These are phyloP conservation scores for Scheffersomyces titani DNA, from an alignment of 1,139 yeast species.

Conservation along the genomic window DNA sequence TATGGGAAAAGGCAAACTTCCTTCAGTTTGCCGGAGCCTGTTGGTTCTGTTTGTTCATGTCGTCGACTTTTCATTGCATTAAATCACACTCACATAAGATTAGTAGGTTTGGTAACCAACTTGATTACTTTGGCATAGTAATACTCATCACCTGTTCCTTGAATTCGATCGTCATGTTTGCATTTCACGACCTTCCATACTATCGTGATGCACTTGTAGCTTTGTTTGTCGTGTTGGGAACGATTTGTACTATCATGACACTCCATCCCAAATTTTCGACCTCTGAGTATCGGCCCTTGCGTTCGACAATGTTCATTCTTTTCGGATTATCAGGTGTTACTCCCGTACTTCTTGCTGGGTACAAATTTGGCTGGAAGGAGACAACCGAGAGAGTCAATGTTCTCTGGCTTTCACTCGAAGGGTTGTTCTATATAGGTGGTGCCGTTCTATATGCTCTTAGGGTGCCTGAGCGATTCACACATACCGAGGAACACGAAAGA, in stretches of 20 bases:
- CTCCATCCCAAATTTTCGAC: slow-evolving; percentile 66
- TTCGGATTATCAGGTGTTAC: slow-evolving; percentile 81
- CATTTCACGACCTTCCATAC: slow-evolving; percentile 53
- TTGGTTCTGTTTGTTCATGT: slow-evolving; percentile 64
- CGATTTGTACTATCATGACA: slow-evolving; percentile 64
- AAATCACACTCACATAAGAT: slow-evolving; percentile 72
- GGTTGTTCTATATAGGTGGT: slow-evolving; percentile 71
- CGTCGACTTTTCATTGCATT: slow-evolving; percentile 75
- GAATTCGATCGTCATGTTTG: slow-evolving; percentile 68
- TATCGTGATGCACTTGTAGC: slow-evolving; percentile 45
- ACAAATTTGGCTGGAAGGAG: slow-evolving; percentile 33
- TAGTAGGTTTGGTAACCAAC: slow-evolving; percentile 68
- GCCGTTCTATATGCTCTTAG: slow-evolving; percentile 78
- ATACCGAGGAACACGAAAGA: slow-evolving; percentile 45
- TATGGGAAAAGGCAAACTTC: slow-evolving; percentile 42
- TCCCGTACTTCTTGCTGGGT: slow-evolving; percentile 61
- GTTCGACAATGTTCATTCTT: slow-evolving; percentile 76
- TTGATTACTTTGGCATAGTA: slow-evolving; percentile 87
- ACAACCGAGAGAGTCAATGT: slow-evolving; percentile 56
- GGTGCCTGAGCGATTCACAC: slow-evolving; percentile 71
- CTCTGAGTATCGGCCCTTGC: slow-evolving; percentile 69
- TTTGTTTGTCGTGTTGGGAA: slow-evolving; percentile 57
- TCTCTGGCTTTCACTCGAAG: slow-evolving; percentile 68
- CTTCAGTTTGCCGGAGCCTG: slow-evolving; percentile 42
- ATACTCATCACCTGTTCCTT: slow-evolving; percentile 74